These are phyloP conservation scores for Golubevia pallescens DNA, from an alignment of 1,284 basidiomycete species.

Conservation along the genomic window DNA sequence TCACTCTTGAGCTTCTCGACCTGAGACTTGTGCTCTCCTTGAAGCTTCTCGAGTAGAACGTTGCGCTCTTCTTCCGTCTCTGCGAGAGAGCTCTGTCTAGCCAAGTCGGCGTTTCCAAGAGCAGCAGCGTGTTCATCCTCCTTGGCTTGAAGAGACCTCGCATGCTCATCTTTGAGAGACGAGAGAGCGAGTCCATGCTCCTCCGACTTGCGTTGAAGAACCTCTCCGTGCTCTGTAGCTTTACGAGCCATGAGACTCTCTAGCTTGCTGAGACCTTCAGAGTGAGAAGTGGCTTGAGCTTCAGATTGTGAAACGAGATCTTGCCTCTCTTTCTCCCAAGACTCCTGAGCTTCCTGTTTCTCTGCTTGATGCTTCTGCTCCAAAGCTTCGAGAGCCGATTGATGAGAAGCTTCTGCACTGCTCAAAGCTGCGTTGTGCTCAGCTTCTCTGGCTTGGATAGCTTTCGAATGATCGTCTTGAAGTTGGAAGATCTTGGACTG, in stretches of 20 bases:
- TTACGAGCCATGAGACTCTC: constrained; percentile 9
- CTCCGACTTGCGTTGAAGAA: constrained; percentile 5
- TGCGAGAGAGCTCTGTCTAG: constrained; percentile 5
- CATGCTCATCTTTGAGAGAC: constrained; percentile 17
- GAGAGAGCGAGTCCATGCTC: constrained; percentile 14
- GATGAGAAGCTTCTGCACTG: not conserved
- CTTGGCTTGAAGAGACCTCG: constrained; percentile 11
- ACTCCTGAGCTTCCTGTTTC: not conserved
- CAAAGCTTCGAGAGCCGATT: not conserved
- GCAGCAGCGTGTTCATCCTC: constrained; percentile 23
- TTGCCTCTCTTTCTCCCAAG: constrained; percentile 1
- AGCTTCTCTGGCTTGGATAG: not conserved
- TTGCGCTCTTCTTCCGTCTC: constrained; percentile 12
- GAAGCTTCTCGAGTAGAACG: constrained; percentile 10
- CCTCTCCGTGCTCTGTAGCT: constrained; percentile 5
- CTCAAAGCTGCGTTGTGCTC: not conserved
- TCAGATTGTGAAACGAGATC: not conserved
- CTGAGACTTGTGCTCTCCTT: constrained; percentile 16
- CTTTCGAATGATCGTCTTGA: not conserved
- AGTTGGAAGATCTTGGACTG: not conserved
- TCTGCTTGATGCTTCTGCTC: not conserved
- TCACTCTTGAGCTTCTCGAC: constrained; percentile 21
- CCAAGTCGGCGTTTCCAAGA: constrained; percentile 15
- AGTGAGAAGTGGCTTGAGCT: not conserved
- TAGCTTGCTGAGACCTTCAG: constrained; percentile 7